phyloP scores from a whole-genome alignment of 1,284 basidiomycete genomes.

The Hypsizygus ulmarius region DNA sequence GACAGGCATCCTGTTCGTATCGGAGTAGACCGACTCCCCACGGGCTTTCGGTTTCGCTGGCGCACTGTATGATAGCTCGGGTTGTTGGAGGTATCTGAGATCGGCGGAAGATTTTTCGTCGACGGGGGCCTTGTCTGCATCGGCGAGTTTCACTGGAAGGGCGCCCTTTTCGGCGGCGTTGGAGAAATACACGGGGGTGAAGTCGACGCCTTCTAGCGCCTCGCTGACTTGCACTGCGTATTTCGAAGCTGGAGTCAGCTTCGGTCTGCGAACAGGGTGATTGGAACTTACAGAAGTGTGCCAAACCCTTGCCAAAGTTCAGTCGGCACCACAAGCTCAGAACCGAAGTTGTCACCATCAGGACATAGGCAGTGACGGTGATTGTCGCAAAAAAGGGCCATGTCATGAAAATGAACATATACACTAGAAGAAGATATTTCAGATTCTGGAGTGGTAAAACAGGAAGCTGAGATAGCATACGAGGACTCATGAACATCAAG shows the following conservation, averaged over 20 bases:
- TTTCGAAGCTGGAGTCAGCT: not conserved
- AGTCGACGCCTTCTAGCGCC: constrained; percentile 39
- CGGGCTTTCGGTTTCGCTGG: constrained; percentile 1
- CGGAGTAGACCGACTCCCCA: constrained; percentile 18
- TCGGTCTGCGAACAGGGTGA: not conserved
- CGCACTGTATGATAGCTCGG: constrained; percentile 3
- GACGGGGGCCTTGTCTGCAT: not conserved
- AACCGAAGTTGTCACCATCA: constrained; percentile 39
- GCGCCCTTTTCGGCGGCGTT: constrained; percentile 24
- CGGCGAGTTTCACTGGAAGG: constrained; percentile 1
- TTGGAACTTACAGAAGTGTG: constrained; percentile 41
- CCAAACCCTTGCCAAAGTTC: constrained; percentile 51
- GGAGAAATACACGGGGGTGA: constrained; percentile 38
- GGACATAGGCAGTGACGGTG: constrained; percentile 38
- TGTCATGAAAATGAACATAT: constrained; percentile 43
- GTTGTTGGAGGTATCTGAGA: constrained; percentile 9
- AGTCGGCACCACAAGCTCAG: constrained; percentile 46
- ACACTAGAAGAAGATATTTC: constrained; percentile 29
- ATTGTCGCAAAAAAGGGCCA: constrained; percentile 53
- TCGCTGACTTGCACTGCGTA: constrained; percentile 36
- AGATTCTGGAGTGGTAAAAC: not conserved
- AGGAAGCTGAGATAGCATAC: constrained; percentile 22
- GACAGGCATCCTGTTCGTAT: constrained; percentile 10
- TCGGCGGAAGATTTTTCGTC: constrained; percentile 7
- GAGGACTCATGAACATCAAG: constrained; percentile 41